Evolutionary conservation across 1,284 basidiomycete genomes (phyloP), one percentile per base, ranked within the genome.

Genomic region (Anthracocystis setariae): DNA sequence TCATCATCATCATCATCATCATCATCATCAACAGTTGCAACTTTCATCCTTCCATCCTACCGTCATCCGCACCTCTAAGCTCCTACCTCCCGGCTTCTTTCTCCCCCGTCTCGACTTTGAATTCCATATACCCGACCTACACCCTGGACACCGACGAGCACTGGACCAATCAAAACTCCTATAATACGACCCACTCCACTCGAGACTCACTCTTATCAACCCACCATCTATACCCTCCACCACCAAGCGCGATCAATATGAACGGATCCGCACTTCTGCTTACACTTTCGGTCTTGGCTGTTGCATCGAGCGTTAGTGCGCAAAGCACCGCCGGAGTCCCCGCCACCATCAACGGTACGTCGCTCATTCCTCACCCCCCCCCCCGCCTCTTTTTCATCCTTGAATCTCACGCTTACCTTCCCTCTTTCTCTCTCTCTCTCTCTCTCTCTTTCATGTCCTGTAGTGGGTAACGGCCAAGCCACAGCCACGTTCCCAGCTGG

Each of bases 401-500:
- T 39, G 17, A 23, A 24, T 9, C 10, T 23, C 24, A 21, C 13
- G 8, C 35, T 29, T 17, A 23, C 18, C 13, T 24, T 15, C 18
- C 29, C 10, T 27, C 15, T 33, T 23, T 20, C 25, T 42, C 3
- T 21, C 18, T 21, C 20, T 32, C 21, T 35, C n/a, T 17, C 21
- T 21, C 15, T 8, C 35, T 13, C 35, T 15, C 8, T 9, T 37
- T 32, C 15, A 3, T 7, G 25, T 35, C 18, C 7, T 2, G n/a
- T 39, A 69, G 69, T 63, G 0, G 69, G 69, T 5, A 72, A 61
- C 29, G 69, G 69, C 9, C 50, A 62, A 45, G n/a, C 63, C 0
- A 43, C 35, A 13, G 69, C 69, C 20, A 49, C 51, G 2, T 46
- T 72, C 56, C 63, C 69, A 0, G 4, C 51, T 3, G 69, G 69